Percentiles rank a stretch among this genome's conserved stretches.
These are phyloP conservation scores for Erodium texanum DNA, from an alignment of 441 rosid genomes.

Conservation along the genomic window DNA sequence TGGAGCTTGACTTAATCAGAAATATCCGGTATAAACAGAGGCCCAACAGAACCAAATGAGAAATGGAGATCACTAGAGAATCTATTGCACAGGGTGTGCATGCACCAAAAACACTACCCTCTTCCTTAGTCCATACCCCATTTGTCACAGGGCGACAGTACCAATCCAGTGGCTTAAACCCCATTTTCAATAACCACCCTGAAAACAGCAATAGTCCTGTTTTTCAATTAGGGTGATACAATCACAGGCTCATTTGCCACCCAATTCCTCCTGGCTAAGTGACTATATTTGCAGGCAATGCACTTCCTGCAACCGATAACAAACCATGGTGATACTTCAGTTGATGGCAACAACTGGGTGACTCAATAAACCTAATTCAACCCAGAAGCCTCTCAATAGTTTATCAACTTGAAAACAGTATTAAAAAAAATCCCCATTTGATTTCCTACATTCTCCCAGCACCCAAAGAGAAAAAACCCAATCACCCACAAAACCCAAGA, in stretches of 20 bases:
- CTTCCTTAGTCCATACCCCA: conserved; percentile 78
- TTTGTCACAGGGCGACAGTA: conserved; percentile 65
- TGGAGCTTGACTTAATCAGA: conserved; percentile 55
- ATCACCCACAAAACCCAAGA: not conserved
- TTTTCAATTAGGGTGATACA: not conserved
- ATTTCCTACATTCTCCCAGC: not conserved
- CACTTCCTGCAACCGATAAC: not conserved
- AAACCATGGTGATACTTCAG: not conserved
- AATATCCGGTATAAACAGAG: conserved; percentile 70
- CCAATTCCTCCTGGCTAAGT: too few species aligned
- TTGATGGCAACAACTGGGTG: not conserved
- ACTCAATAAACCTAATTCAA: not conserved
- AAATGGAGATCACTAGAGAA: conserved; percentile 52
- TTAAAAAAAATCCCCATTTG: not conserved
- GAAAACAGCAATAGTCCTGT: not conserved
- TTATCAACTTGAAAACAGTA: not conserved
- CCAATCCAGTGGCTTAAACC: conserved; percentile 65
- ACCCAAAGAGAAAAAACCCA: not conserved
- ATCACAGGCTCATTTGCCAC: conserved; percentile 1
- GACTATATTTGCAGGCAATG: too few species aligned
- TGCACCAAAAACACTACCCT: conserved; percentile 76
- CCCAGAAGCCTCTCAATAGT: not conserved
- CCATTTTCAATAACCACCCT: conserved; percentile 35
- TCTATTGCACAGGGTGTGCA: conserved; percentile 94
- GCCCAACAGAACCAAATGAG: conserved; percentile 60